Percentiles rank a stretch among this genome's conserved stretches.
phyloP scores from a whole-genome alignment of 176 grass and related monocot genomes.

The sorghum (Sorghum bicolor) region Sorghum_bicolor_NCBIv3 NC_012872.2:30175001-30175500 shows the following conservation, averaged over 20 bases:
- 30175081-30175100: background rate
- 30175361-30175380: background rate
- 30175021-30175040: no score
- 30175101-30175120: background rate
- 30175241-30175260: background rate
- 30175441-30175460: background rate
- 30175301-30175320: background rate
- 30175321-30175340: background rate
- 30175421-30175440: background rate
- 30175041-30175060: background rate
- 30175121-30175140: background rate
- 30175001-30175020: rapidly evolving
- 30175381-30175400: background rate
- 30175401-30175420: background rate
- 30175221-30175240: background rate
- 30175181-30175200: background rate
- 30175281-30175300: background rate
- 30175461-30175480: background rate
- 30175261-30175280: background rate
- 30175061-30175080: background rate
- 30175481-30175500: background rate
- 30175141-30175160: background rate
- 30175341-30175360: background rate
- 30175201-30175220: background rate
- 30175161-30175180: background rate